phyloP scores from a whole-genome alignment of 108 stramenopile species.

The Cylindrotheca closterium region DNA sequence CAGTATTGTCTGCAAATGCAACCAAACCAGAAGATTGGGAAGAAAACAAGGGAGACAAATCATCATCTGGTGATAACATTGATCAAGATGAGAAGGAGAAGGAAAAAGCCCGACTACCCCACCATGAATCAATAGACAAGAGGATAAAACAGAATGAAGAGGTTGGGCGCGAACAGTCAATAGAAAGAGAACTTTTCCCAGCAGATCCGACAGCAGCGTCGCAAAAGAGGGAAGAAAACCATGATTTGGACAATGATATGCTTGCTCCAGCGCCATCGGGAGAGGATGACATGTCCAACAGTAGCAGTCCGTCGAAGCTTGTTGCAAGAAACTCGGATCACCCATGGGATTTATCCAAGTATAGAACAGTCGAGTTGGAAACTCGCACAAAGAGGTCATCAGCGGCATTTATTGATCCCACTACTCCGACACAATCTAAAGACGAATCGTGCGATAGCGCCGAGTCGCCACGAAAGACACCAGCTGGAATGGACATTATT shows the following conservation, averaged over 20 bases:
- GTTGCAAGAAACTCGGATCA: slow-evolving; percentile 5
- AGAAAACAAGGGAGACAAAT: neutral
- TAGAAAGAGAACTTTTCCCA: neutral
- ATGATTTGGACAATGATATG: slow-evolving; percentile 3
- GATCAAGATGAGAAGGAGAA: neutral
- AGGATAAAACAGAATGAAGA: too few relatives aligned
- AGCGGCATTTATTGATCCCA: neutral
- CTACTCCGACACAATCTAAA: neutral
- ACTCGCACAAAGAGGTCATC: neutral
- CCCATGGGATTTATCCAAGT: slow-evolving; percentile 33
- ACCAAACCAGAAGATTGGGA: neutral
- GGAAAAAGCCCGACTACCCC: neutral
- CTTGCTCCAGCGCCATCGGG: neutral
- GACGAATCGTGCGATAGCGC: neutral
- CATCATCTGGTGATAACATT: neutral
- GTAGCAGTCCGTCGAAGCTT: neutral
- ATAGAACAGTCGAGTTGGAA: slow-evolving; percentile 14
- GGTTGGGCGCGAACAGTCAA: neutral
- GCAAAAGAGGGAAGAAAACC: neutral
- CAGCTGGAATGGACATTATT: neutral
- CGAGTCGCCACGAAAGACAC: neutral
- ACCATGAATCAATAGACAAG: too few relatives aligned
- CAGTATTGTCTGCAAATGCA: neutral
- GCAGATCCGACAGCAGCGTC: neutral
- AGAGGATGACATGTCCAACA: neutral